These are phyloP conservation scores for Setaria italica DNA, from an alignment of 202 grass and related monocot species.

Conservation along the genomic window DNA sequence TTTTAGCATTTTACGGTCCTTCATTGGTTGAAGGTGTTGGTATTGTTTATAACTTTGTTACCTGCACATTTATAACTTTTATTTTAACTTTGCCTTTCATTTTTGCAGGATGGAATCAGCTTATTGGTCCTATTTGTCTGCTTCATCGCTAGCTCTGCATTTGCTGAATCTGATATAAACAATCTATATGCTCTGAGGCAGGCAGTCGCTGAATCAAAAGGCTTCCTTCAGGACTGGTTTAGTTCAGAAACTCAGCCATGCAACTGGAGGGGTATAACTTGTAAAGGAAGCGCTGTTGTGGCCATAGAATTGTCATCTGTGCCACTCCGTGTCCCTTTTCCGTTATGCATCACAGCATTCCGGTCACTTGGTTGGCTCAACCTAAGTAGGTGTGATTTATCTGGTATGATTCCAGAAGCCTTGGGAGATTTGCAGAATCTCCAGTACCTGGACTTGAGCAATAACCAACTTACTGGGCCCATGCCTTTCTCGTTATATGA, in stretches of 20 bases:
- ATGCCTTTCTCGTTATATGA: conserved; percentile 60
- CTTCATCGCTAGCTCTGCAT: conserved; percentile 32
- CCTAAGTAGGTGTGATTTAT: conserved; percentile 63
- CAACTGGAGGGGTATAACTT: conserved; percentile 73
- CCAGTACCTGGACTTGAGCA: conserved; percentile 72
- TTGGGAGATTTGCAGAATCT: conserved; percentile 62
- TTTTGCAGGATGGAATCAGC: conserved; percentile 54
- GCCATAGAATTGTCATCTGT: conserved; percentile 66
- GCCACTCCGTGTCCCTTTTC: conserved; percentile 55
- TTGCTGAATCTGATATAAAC: conserved; percentile 49
- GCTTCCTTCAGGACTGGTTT: conserved; percentile 62
- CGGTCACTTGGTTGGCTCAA: conserved; percentile 57
- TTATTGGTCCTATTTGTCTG: conserved; percentile 46
- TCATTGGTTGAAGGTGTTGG: neutral
- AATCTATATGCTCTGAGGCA: conserved; percentile 62
- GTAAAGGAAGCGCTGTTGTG: conserved; percentile 42
- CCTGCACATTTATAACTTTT: neutral
- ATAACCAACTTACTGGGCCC: conserved; percentile 61
- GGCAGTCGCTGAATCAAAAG: conserved; percentile 41
- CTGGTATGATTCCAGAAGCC: conserved; percentile 58
- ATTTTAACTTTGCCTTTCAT: neutral
- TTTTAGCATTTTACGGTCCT: neutral
- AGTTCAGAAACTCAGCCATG: conserved; percentile 64
- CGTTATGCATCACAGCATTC: conserved; percentile 56
- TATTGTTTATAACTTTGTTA: conserved; percentile 10